A percentile compares a stretch with the other conserved stretches of the same genome.
Conservation (phyloP, 352 stramenopile species). For the Pythium vanterpoolii region DNA sequence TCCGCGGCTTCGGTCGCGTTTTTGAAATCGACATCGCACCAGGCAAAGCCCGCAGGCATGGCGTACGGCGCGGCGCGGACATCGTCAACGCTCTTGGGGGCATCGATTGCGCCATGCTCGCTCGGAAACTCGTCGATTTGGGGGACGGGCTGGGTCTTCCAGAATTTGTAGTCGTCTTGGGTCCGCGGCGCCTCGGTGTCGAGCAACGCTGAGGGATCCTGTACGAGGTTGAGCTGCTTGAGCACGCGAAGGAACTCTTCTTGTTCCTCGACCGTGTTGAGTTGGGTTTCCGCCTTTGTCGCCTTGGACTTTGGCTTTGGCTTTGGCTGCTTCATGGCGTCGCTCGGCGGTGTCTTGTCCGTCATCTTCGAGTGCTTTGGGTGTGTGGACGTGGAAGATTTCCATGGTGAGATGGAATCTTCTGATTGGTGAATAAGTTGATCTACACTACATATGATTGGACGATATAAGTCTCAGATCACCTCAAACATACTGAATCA, state of each 20-base stretch:
- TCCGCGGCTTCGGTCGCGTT: constrained; percentile 77
- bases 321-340: background rate
- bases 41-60: constrained; percentile 95
- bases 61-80: constrained; percentile 92
- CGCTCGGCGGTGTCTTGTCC: constrained; percentile 3
- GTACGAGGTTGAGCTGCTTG: constrained; percentile 53
- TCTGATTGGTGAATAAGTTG: background rate
- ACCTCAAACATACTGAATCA: background rate
- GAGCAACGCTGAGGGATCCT: constrained; percentile 19
- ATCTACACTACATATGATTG: background rate
- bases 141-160: constrained; percentile 87
- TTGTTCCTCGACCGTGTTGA: constrained; percentile 48
- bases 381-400: constrained; percentile 7
- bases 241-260: constrained; percentile 64
- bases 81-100: constrained; percentile 84
- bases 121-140: constrained; percentile 55
- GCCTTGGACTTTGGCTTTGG: background rate
- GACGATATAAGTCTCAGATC: background rate
- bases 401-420: background rate
- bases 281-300: constrained; percentile 3
- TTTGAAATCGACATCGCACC: constrained; percentile 89
- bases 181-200: constrained; percentile 2
- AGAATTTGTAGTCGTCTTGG: constrained; percentile 82
- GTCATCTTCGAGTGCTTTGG: background rate
- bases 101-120: constrained; percentile 91